Evolutionary conservation across 495 filamentous ascomycete genomes (phyloP).

Genomic region (Neurospora sp.): DNA sequence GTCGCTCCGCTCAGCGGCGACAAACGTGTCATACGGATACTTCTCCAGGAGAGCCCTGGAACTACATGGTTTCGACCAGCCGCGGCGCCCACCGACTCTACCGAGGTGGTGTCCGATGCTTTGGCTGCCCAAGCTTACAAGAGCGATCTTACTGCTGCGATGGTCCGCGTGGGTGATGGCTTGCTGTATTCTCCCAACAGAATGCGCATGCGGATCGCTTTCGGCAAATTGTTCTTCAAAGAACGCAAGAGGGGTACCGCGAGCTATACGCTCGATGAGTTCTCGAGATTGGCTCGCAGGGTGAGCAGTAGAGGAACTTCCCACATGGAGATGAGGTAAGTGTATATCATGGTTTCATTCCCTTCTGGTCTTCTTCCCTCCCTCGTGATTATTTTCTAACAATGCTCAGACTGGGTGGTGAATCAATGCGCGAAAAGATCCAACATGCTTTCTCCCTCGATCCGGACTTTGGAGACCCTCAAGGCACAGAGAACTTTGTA

Average conservation of each 20-base stretch:
- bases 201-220: slow-evolving; percentile 42
- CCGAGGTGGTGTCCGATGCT: neutral
- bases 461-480: neutral
- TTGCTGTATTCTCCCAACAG: slow-evolving; percentile 11
- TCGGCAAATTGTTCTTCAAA: slow-evolving; percentile 44
- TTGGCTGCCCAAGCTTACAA: slow-evolving; percentile 5
- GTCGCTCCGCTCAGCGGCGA: slow-evolving; percentile 3
- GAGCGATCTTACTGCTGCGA: neutral
- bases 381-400: neutral
- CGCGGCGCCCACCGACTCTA: neutral
- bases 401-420: neutral
- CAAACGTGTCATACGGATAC: neutral
- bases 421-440: neutral
- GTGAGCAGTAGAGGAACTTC: slow-evolving; percentile 20
- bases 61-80: slow-evolving; percentile 1
- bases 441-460: neutral
- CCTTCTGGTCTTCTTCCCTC: neutral
- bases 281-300: slow-evolving; percentile 34
- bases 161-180: neutral
- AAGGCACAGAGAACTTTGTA: neutral
- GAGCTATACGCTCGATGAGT: slow-evolving; percentile 38
- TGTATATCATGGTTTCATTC: neutral
- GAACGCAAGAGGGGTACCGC: slow-evolving; percentile 29
- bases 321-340: slow-evolving; percentile 27
- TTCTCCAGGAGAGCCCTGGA: slow-evolving; percentile 1